These are phyloP conservation scores for Plasmodium inui DNA, from an alignment of 169 alveolate species.

Conservation along the genomic window DNA sequence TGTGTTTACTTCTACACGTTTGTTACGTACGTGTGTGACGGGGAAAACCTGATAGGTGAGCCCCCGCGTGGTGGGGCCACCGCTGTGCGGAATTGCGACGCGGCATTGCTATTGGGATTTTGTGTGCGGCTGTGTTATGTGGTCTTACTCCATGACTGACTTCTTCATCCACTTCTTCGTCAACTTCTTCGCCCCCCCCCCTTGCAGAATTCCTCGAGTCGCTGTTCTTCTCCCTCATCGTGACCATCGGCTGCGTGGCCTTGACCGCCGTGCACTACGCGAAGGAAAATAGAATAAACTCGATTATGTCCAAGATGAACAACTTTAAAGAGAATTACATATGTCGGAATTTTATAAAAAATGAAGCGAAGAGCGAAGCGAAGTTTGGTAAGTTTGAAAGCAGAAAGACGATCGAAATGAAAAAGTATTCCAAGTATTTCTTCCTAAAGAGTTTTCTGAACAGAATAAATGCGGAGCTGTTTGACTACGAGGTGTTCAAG, in stretches of 20 bases:
- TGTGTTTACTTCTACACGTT: constrained; percentile 63
- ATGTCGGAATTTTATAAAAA: constrained; percentile 33
- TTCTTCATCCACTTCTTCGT: neutral
- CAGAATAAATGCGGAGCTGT: constrained; percentile 42
- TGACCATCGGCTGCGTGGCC: constrained; percentile 20
- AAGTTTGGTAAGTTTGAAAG: constrained; percentile 5
- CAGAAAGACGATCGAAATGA: constrained; percentile 42
- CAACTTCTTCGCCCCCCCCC: neutral
- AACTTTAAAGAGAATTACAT: constrained; percentile 18
- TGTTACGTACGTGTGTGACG: constrained; percentile 50
- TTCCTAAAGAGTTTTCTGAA: constrained; percentile 49
- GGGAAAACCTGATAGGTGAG: constrained; percentile 45
- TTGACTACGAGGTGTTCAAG: constrained; percentile 33
- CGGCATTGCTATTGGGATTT: neutral
- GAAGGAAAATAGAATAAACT: constrained; percentile 35
- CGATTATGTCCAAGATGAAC: constrained; percentile 20
- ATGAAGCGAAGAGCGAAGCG: neutral
- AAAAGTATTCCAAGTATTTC: constrained; percentile 56
- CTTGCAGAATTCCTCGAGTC: constrained; percentile 37
- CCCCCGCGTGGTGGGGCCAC: too few species aligned
- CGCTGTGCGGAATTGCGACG: neutral
- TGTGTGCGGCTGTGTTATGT: neutral
- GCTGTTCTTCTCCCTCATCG: constrained; percentile 23
- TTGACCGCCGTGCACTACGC: constrained; percentile 29
- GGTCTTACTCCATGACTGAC: neutral